Percentiles rank a stretch among this genome's conserved stretches.
Conservation (phyloP, 2,329 filamentous ascomycete genomes). For the Colletotrichum higginsianum region DNA sequence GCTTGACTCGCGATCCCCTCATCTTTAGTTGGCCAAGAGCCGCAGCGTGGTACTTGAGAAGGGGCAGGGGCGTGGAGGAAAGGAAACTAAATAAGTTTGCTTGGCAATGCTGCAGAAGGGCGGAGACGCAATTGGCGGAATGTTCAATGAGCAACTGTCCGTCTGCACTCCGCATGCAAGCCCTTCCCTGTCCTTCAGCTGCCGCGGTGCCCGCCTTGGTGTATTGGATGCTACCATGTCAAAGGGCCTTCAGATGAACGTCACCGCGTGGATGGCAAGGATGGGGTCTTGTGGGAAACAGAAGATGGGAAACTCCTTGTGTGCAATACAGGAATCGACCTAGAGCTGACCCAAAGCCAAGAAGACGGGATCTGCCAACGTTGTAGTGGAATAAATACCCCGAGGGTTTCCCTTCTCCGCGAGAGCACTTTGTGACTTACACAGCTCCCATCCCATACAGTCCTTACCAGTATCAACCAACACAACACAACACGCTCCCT, state of each 20-base stretch:
- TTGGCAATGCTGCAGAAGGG: conserved; percentile 5
- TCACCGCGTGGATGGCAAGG: conserved; percentile 1
- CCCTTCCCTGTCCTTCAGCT: conserved; percentile 18
- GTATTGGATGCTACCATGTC: conserved; percentile 15
- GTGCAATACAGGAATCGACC: no score
- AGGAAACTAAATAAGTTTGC: conserved; percentile 10
- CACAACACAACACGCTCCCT: no score
- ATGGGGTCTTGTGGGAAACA: neutral
- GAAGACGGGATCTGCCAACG: neutral
- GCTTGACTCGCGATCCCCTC: conserved; percentile 21
- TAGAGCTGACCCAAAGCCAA: no score
- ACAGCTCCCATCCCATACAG: neutral
- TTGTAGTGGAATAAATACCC: conserved; percentile 19
- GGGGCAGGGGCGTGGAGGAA: neutral
- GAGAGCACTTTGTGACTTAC: neutral
- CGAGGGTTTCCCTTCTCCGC: neutral
- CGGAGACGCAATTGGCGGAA: conserved; percentile 19
- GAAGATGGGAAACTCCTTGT: no score
- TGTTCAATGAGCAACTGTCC: conserved; percentile 13
- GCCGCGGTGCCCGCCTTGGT: neutral
- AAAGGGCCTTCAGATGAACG: conserved; percentile 16
- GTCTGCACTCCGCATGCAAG: conserved; percentile 21
- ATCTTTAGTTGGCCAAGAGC: conserved; percentile 19
- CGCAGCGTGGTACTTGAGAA: neutral
- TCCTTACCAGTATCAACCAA: neutral